Conservation (phyloP, 805 yeast genomes). For the Kuraishia piskuri region DNA sequence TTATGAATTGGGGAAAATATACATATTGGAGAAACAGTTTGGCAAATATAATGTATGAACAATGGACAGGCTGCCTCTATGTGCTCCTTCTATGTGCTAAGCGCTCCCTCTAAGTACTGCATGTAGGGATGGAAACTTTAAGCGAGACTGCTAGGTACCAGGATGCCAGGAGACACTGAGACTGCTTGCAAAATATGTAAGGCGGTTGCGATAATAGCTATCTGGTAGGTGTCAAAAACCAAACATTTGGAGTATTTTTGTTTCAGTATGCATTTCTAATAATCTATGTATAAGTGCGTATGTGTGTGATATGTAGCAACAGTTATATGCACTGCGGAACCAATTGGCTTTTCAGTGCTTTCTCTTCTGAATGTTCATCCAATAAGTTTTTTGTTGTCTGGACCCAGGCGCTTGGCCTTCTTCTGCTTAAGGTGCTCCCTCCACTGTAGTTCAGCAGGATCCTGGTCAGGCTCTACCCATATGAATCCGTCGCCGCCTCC, state of each 20-base stretch:
- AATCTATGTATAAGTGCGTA: background rate
- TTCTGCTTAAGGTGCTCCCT: conserved; percentile 18
- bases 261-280: background rate
- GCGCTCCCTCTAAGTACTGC: too few species aligned
- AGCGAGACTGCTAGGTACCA: too few species aligned
- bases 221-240: too few species aligned
- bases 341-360: background rate
- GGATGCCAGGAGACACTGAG: too few species aligned
- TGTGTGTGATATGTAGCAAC: background rate
- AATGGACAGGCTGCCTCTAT: too few species aligned
- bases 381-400: conserved; percentile 3
- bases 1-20: too few species aligned
- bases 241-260: background rate
- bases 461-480: conserved; percentile 88
- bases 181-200: too few species aligned
- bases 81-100: too few species aligned
- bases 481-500: conserved; percentile 80
- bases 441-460: conserved; percentile 61
- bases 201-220: too few species aligned
- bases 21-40: too few species aligned
- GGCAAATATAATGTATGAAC: too few species aligned
- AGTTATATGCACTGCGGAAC: background rate
- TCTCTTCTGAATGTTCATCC: background rate
- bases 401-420: conserved; percentile 10
- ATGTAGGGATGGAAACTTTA: too few species aligned